Conservation (phyloP, 169 alveolate species). For the Cryptosporidium ubiquitum region DNA sequence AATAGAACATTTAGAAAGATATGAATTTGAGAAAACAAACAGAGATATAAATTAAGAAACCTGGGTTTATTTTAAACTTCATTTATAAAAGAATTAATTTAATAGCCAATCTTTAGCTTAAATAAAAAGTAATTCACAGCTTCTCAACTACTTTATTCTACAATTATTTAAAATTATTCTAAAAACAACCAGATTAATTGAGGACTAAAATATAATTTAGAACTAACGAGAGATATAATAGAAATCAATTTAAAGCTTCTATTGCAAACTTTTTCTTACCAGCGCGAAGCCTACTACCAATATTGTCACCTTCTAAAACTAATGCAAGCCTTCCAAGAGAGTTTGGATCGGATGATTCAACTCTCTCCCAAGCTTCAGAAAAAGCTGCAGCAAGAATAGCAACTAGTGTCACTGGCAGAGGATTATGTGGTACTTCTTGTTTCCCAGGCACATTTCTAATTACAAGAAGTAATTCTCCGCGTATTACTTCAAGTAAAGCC, state of each 20-base stretch:
- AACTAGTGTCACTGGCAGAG: constrained; percentile 85
- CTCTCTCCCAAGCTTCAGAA: constrained; percentile 89
- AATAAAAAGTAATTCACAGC: too few relatives aligned
- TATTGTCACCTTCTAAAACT: constrained; percentile 87
- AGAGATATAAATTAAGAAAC: too few relatives aligned
- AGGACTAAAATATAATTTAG: not conserved
- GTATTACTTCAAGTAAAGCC: constrained; percentile 82
- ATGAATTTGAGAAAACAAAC: too few relatives aligned
- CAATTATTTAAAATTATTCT: not conserved
- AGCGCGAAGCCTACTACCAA: constrained; percentile 87
- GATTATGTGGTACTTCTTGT: constrained; percentile 85
- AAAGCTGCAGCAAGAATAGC: constrained; percentile 88
- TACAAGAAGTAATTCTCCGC: constrained; percentile 82
- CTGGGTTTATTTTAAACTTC: too few relatives aligned
- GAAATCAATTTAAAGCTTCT: constrained; percentile 83
- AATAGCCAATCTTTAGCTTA: not conserved
- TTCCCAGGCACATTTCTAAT: constrained; percentile 88
- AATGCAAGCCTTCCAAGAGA: constrained; percentile 85
- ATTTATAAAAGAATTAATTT: too few relatives aligned
- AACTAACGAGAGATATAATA: not conserved
- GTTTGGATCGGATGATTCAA: constrained; percentile 83
- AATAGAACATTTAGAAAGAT: too few relatives aligned
- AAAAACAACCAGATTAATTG: not conserved
- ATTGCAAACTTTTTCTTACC: constrained; percentile 86
- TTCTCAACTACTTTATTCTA: not conserved